These are phyloP conservation scores for Neofusicoccum ribis DNA, from an alignment of 2,329 filamentous ascomycete species.

Conservation along the genomic window DNA sequence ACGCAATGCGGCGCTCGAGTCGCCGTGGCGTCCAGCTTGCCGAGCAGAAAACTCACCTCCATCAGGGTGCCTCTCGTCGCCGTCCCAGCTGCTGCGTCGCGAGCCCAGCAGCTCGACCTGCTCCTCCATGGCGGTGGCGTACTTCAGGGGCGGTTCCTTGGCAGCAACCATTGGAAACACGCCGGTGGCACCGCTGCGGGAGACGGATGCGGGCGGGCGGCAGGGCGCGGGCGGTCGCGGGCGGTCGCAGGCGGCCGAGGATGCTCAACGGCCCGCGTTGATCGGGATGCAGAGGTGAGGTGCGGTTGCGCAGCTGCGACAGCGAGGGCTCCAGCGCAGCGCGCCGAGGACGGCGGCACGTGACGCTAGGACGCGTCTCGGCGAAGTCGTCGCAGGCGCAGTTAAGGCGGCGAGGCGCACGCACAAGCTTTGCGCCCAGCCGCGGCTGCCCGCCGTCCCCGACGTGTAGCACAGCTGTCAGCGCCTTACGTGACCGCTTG, in stretches of 20 bases:
- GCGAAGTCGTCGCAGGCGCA: not conserved
- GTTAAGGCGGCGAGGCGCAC: not conserved
- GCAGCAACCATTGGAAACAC: not conserved
- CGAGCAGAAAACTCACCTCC: not conserved
- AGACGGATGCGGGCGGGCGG: not conserved
- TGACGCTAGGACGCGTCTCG: not conserved
- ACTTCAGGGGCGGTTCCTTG: not conserved
- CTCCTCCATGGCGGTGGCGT: not conserved
- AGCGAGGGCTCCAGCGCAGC: too few relatives aligned
- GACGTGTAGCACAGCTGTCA: not conserved
- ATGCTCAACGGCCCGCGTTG: not conserved
- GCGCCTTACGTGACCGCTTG: not conserved
- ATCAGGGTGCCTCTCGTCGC: not conserved
- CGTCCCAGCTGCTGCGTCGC: not conserved
- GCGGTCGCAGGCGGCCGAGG: not conserved
- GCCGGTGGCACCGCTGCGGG: not conserved
- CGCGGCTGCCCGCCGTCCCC: too few relatives aligned
- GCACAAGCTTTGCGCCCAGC: constrained; percentile 1
- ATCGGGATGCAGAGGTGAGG: not conserved
- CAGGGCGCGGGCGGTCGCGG: not conserved
- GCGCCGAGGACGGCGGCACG: not conserved
- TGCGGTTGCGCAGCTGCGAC: not conserved
- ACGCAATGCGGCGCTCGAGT: not conserved
- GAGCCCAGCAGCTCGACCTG: not conserved
- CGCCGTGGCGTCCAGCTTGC: not conserved